Base-by-base conservation (phyloP, 2,329 filamentous ascomycete species). In the Colletotrichum sp. region DNA sequence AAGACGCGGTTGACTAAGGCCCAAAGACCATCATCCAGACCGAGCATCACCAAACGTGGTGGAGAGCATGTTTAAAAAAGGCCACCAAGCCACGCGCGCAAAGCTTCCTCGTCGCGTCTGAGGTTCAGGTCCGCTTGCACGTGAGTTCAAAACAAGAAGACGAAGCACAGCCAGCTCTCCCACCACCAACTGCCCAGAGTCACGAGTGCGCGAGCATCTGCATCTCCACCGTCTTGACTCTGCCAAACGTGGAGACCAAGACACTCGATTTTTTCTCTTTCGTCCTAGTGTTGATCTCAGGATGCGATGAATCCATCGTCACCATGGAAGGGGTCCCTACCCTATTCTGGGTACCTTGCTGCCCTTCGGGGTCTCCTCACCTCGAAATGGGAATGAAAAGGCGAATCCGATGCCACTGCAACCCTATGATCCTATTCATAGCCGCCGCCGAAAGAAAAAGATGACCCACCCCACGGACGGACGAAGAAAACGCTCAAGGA, bases 341-440 rank as follows among this genome's bases (percentile, higher is more conserved):
- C 44, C 44, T 13, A 22, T 12, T 16, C 62, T 34, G 22, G 25
- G 29, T 25, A 30, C n/a, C 44, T 62, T 70, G 34, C 34, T 59
- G 32, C 52, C 25, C 59, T 52, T 52, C 44, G 44, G 44, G 44
- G 44, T 52, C 44, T 52, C 44, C 44, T 52, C 44, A 52, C 44
- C 44, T 22, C 27, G n/a, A 67, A 29, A 39, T 15, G 52, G 69
- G 44, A 59, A 76, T 52, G 69, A 15, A 22, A 32, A 61, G 64
- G 69, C 69, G 52, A 76, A 22, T 32, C 73, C 69, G 57, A 64
- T 34, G 30, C 64, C 44, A 34, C n/a, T 67, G 72, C 64, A 75
- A 72, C 73, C 63, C 64, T 76, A 39, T 12, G 30, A 19, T 44
- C 69, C 73, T 72, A 73, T 72, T 76, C 69, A 76, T 69, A 72